These are phyloP conservation scores for Pyropia yezoensis DNA, from an alignment of 23 red algal genomes.

Conservation along the genomic window DNA sequence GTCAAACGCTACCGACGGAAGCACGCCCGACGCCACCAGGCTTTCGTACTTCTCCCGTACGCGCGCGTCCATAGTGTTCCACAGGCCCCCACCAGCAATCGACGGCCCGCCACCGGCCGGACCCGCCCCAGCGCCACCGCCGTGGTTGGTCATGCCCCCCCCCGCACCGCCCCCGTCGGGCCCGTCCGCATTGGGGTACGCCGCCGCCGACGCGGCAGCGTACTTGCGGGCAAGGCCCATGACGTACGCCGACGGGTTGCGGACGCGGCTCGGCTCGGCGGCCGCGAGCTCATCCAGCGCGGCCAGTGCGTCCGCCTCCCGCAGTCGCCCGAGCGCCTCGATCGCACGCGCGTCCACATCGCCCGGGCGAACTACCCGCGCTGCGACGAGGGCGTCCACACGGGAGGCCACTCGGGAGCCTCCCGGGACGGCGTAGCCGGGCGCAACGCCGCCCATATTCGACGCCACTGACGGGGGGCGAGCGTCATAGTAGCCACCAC, in stretches of 20 bases:
- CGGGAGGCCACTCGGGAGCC: conserved; percentile 11
- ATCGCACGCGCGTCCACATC: conserved; percentile 48
- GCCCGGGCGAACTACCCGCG: conserved; percentile 17
- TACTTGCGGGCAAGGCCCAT: conserved; percentile 73
- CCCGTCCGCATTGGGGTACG: conserved; percentile 13
- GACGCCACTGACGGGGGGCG: too few species aligned
- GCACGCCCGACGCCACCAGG: conserved; percentile 45
- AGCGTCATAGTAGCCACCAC: conserved; percentile 8
- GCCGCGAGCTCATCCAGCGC: conserved; percentile 46
- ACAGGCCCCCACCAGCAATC: conserved; percentile 11
- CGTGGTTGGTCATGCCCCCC: conserved; percentile 12
- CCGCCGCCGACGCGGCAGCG: conserved; percentile 37
- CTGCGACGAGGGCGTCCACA: conserved; percentile 33
- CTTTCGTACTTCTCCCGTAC: conserved; percentile 55
- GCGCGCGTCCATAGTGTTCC: conserved; percentile 32
- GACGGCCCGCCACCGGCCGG: neutral
- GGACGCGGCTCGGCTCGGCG: conserved; percentile 41
- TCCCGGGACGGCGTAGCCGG: neutral
- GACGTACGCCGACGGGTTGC: conserved; percentile 65
- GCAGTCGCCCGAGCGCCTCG: conserved; percentile 46
- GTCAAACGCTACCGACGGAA: conserved; percentile 56
- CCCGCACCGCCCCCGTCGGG: conserved; percentile 15
- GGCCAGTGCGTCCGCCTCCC: conserved; percentile 38
- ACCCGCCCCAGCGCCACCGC: conserved; percentile 7
- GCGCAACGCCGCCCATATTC: too few species aligned